Evolutionary conservation across 306 rosid species (phyloP).

Genomic region (Dryas octopetala): DNA sequence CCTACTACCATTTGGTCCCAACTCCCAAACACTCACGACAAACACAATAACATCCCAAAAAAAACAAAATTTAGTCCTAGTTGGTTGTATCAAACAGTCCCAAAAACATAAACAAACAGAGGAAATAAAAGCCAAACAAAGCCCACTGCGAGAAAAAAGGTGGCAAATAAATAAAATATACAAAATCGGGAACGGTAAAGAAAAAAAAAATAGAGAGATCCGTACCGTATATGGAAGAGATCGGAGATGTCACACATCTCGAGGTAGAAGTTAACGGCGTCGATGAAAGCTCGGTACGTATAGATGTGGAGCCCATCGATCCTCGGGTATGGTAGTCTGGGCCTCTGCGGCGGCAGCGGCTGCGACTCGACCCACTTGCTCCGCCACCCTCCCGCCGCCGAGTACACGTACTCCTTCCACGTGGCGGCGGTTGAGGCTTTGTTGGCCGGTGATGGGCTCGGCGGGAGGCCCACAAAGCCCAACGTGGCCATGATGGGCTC

Average conservation of each 20-base stretch:
- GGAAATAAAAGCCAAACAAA: not conserved
- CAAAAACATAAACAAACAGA: too few species aligned
- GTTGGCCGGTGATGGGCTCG: not conserved
- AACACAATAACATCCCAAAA: too few species aligned
- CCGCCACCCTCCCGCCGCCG: constrained; percentile 33
- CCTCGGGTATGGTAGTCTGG: constrained; percentile 51
- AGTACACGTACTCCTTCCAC: constrained; percentile 47
- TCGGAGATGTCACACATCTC: constrained; percentile 49
- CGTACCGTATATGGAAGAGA: constrained; percentile 54
- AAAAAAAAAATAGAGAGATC: not conserved
- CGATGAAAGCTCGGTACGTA: constrained; percentile 47
- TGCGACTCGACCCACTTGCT: constrained; percentile 11
- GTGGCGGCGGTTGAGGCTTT: not conserved
- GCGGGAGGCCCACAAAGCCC: constrained; percentile 46
- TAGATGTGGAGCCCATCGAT: constrained; percentile 56
- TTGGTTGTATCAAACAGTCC: too few species aligned
- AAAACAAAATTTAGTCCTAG: too few species aligned
- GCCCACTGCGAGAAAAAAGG: constrained; percentile 3
- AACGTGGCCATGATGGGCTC: constrained; percentile 54
- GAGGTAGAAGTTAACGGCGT: constrained; percentile 49
- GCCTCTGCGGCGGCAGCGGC: constrained; percentile 35
- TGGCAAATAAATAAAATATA: not conserved
- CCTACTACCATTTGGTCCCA: too few species aligned
- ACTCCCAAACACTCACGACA: too few species aligned
- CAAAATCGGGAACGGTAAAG: not conserved